phyloP scores from a whole-genome alignment of 805 yeast genomes.

The Yarrowia sp. region DNA sequence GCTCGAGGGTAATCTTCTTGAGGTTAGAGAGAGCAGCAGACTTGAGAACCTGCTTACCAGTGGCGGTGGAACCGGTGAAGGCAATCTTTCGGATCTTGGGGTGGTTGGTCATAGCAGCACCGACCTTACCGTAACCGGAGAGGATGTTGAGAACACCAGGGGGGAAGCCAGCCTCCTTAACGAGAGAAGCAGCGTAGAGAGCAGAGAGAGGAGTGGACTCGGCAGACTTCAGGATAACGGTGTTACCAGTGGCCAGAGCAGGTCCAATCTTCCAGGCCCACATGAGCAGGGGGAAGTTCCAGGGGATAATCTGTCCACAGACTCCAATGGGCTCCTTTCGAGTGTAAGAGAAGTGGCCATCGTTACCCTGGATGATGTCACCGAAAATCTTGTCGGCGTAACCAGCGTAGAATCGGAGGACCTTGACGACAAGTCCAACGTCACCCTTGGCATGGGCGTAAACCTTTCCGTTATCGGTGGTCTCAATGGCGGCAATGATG shows the following conservation, averaged over 20 bases:
- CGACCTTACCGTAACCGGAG: conserved; percentile 66
- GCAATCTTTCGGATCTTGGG: conserved; percentile 76
- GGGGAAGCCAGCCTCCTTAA: conserved; percentile 68
- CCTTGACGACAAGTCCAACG: conserved; percentile 52
- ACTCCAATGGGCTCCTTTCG: conserved; percentile 65
- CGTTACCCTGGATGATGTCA: conserved; percentile 56
- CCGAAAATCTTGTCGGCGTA: conserved; percentile 62
- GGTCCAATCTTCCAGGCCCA: conserved; percentile 81
- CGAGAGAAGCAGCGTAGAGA: conserved; percentile 55
- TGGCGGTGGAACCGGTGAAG: conserved; percentile 89
- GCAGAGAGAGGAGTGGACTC: conserved; percentile 74
- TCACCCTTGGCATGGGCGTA: conserved; percentile 41
- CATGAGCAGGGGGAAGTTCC: conserved; percentile 71
- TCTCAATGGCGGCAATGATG: conserved; percentile 72
- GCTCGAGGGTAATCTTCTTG: conserved; percentile 86
- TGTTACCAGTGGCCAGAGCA: conserved; percentile 77
- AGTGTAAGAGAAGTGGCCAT: conserved; percentile 62
- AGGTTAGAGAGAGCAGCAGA: conserved; percentile 66
- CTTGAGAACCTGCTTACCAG: conserved; percentile 77
- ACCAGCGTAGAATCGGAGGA: conserved; percentile 66
- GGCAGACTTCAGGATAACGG: conserved; percentile 66
- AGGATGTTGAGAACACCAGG: conserved; percentile 71
- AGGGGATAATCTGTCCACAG: conserved; percentile 66
- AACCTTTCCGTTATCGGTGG: conserved; percentile 88
- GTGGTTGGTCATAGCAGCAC: conserved; percentile 63